A percentile compares a stretch with the other conserved stretches of the same genome.
Conservation (phyloP, 148 eudicot species). For the Camellia lanceoleosa region DNA sequence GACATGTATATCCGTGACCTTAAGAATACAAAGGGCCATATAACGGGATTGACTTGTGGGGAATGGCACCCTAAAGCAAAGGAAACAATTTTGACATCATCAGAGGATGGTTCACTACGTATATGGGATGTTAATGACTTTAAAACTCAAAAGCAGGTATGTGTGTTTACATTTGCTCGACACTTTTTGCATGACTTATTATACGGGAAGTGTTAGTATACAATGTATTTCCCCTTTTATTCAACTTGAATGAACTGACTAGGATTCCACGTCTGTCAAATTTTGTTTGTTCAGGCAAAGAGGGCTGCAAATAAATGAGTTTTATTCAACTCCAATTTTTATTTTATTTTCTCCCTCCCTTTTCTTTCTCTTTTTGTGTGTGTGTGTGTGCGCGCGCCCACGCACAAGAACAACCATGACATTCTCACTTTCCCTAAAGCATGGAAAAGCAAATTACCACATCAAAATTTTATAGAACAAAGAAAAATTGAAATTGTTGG, state of each 20-base stretch:
- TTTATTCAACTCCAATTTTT: background rate
- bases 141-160: conserved; percentile 93
- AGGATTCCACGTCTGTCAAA: background rate
- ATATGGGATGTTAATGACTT: conserved; percentile 99
- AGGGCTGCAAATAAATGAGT: background rate
- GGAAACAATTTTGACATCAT: conserved; percentile 86
- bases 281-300: background rate
- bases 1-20: conserved; percentile 99
- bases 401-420: background rate
- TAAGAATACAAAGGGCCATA: conserved; percentile 97
- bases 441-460: background rate
- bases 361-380: too few relatives aligned
- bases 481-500: background rate
- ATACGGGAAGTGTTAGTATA: background rate
- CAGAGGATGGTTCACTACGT: conserved; percentile 96
- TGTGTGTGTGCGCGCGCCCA: background rate
- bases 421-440: background rate
- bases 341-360: too few relatives aligned
- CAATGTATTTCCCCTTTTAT: background rate
- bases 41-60: conserved; percentile 92
- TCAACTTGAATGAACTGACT: background rate
- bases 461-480: background rate
- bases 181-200: background rate
- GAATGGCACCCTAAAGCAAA: conserved; percentile 92
- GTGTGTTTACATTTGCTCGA: background rate